Percentiles rank a stretch among this genome's conserved stretches.
phyloP scores from a whole-genome alignment of 148 eudicot species.

The Camellia japonica region DNA sequence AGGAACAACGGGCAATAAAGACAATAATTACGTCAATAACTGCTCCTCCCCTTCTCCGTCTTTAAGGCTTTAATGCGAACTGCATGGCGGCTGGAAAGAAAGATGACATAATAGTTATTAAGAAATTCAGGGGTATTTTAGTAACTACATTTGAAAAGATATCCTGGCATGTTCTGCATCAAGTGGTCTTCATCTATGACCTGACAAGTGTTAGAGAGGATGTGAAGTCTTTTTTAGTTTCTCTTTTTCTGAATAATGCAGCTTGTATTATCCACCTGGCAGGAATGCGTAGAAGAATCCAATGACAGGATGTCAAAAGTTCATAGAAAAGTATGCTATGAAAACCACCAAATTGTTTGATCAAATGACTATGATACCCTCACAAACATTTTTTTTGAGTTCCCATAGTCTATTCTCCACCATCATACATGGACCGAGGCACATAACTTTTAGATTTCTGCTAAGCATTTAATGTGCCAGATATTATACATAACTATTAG shows the following conservation, averaged over 20 bases:
- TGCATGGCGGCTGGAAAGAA: no score
- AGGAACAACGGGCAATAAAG: no score
- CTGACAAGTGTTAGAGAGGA: not conserved
- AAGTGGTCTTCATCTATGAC: not conserved
- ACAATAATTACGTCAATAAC: no score
- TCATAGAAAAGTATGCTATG: not conserved
- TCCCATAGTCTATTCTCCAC: not conserved
- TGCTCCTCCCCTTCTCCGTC: no score
- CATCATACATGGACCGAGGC: not conserved
- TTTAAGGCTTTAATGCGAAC: no score
- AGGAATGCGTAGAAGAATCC: not conserved
- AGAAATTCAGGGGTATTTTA: no score
- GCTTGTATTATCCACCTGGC: not conserved
- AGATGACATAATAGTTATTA: no score
- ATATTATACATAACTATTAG: not conserved
- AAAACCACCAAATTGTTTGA: not conserved
- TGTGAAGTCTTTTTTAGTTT: conserved; percentile 2
- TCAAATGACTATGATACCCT: not conserved
- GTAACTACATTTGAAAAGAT: not conserved
- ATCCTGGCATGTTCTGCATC: not conserved
- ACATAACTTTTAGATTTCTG: not conserved
- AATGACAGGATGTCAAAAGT: not conserved
- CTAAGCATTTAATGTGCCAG: not conserved
- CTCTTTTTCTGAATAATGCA: not conserved
- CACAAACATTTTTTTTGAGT: not conserved